phyloP scores from a whole-genome alignment of 352 stramenopile species.

The Aphanomyces invadans region DNA sequence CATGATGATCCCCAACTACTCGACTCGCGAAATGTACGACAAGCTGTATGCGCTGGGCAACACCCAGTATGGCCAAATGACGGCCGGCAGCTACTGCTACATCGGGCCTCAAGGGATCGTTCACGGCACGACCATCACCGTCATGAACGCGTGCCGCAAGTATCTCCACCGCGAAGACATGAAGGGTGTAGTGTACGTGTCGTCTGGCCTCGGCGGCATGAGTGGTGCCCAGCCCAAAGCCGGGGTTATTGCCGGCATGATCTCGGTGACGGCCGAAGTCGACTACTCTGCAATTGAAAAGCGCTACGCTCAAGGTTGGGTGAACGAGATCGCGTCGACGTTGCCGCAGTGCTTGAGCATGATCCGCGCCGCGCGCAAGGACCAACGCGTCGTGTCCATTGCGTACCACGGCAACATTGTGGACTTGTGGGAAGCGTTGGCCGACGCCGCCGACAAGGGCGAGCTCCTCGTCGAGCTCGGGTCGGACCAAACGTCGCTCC shows the following conservation, averaged over 20 bases:
- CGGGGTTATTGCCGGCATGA: constrained; percentile 75
- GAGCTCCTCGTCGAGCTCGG: constrained; percentile 79
- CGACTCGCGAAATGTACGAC: constrained; percentile 75
- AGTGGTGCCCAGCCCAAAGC: constrained; percentile 79
- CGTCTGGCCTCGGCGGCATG: constrained; percentile 80
- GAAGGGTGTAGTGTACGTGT: constrained; percentile 78
- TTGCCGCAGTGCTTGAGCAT: constrained; percentile 57
- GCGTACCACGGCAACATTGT: constrained; percentile 84
- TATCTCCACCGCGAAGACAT: constrained; percentile 67
- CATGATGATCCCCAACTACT: constrained; percentile 88
- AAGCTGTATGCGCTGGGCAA: constrained; percentile 83
- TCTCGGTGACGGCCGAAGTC: constrained; percentile 81
- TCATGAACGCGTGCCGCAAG: constrained; percentile 85
- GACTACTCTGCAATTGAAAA: constrained; percentile 73
- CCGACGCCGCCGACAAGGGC: constrained; percentile 62
- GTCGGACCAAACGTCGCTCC: constrained; percentile 83
- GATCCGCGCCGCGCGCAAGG: constrained; percentile 45
- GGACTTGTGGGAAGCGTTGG: constrained; percentile 75
- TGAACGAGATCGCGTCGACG: constrained; percentile 70
- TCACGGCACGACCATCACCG: constrained; percentile 85
- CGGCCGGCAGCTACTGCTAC: constrained; percentile 87
- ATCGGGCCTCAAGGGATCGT: constrained; percentile 87
- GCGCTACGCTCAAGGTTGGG: constrained; percentile 78
- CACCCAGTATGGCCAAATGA: constrained; percentile 87
- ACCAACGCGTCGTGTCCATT: constrained; percentile 65